Base-by-base conservation (phyloP, 2,329 filamentous ascomycete species). In the Talaromyces piceae region DNA sequence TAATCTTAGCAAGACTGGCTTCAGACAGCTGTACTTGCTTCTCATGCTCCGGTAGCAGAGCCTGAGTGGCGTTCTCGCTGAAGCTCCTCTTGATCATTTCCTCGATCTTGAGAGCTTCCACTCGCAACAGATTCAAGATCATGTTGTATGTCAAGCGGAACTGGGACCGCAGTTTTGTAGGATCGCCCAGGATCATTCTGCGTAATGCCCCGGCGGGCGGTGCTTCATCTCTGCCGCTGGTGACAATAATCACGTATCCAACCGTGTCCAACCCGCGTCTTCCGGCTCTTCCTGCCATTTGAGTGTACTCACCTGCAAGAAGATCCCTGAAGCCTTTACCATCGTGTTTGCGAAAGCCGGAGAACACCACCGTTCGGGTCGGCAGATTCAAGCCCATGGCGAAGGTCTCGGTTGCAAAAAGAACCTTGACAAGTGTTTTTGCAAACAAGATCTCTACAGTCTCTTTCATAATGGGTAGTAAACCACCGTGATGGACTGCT, bases 81-180 rank as follows among this genome's bases (percentile, higher is more conserved):
- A 98, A 98, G 67, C 91, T 96, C 58, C 93, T 86, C 78, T 98
- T 98, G 75, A 98, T 98, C 93, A 98, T 98, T 71, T 98, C 93
- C 67, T 98, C 93, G 60, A 98, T 97, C 73, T 96, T 97, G 58
- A 98, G 73, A 2, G 93, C 93, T 68, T 98, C 93, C 2, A 98
- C 93, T 30, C 93, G 86, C 45, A 98, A 77, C 27, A 98, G 76
- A 63, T 97, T 98, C 26, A 98, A 75, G 54, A 98, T 98, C 93
- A 98, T 98, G 71, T 97, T 98, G 76, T 98, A 98, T 0, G 94
- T 98, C 45, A 98, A 77, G 54, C 93, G 83, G 76, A 98, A 98
- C 64, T 98, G 93, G 5, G 91, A 97, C 44, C 90, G 83, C 45
- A 98, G 79, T 71, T 97, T 97, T 23, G 90, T 95, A 27, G 93